Percentiles rank a stretch among this genome's conserved stretches.
phyloP scores from a whole-genome alignment of 352 stramenopile genomes.

The Globisporangium radiosum region DNA sequence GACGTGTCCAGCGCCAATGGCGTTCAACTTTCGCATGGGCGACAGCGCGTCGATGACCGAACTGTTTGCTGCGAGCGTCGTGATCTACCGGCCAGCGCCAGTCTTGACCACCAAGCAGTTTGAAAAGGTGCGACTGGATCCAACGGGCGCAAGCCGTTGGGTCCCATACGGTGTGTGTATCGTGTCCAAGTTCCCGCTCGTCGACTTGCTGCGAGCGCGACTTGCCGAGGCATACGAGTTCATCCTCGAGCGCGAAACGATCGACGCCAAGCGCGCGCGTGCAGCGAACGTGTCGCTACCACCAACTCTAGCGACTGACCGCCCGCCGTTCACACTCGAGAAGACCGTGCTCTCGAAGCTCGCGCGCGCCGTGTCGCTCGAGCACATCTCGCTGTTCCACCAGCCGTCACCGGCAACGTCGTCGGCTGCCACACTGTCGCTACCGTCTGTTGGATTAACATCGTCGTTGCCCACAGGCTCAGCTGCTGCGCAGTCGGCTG shows the following conservation, averaged over 20 bases:
- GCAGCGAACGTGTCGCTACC: constrained; percentile 3
- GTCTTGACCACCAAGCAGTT: constrained; percentile 51
- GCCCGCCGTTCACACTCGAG: constrained; percentile 54
- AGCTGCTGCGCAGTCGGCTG: constrained; percentile 19
- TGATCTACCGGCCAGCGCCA: constrained; percentile 76
- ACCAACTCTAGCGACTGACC: constrained; percentile 4
- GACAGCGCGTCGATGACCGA: constrained; percentile 66
- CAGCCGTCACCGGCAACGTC: constrained; percentile 27
- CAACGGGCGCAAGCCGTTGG: constrained; percentile 40
- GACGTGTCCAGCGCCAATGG: constrained; percentile 46
- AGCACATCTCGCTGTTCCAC: constrained; percentile 51
- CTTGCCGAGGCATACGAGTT: constrained; percentile 79
- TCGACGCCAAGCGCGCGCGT: constrained; percentile 28
- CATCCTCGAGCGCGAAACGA: constrained; percentile 64
- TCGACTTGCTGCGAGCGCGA: constrained; percentile 73
- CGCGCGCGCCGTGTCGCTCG: constrained; percentile 58
- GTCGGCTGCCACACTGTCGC: constrained; percentile 13
- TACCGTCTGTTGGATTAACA: not conserved
- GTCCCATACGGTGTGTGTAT: constrained; percentile 78
- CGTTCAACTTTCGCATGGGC: constrained; percentile 76
- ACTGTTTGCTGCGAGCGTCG: constrained; percentile 67
- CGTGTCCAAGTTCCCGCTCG: constrained; percentile 76
- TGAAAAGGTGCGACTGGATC: constrained; percentile 48
- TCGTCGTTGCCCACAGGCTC: constrained; percentile 12
- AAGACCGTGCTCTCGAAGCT: constrained; percentile 77